Evolutionary conservation across 305 asterid genomes (phyloP).

Genomic region (Rubia balearica): DNA sequence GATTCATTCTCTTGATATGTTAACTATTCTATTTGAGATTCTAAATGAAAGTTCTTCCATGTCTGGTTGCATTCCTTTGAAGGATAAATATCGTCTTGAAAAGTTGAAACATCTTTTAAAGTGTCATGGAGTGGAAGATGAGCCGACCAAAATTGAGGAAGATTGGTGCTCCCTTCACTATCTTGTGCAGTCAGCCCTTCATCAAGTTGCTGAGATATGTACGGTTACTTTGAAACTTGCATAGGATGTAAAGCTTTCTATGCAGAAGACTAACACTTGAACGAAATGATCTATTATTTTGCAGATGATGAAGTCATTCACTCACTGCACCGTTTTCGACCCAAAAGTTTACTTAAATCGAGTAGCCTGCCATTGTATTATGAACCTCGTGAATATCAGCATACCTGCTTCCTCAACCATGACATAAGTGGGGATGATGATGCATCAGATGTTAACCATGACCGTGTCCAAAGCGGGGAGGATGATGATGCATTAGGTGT

Average conservation of each 20-base stretch:
- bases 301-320: slow-evolving; percentile 80
- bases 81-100: slow-evolving; percentile 67
- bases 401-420: slow-evolving; percentile 37
- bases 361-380: slow-evolving; percentile 43
- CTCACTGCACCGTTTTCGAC: slow-evolving; percentile 72
- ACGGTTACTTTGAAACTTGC: slow-evolving; percentile 26
- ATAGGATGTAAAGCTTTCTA: slow-evolving; percentile 8
- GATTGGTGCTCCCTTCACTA: slow-evolving; percentile 85
- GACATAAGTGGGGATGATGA: slow-evolving; percentile 28
- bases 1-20: neutral
- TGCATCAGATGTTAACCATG: slow-evolving; percentile 29
- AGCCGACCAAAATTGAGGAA: slow-evolving; percentile 50
- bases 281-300: slow-evolving; percentile 12
- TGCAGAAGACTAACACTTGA: neutral
- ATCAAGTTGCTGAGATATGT: slow-evolving; percentile 72
- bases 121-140: slow-evolving; percentile 31
- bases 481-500: slow-evolving; percentile 22
- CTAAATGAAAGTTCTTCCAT: slow-evolving; percentile 19
- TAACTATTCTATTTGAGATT: slow-evolving; percentile 6
- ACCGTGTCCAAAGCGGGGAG: slow-evolving; percentile 24
- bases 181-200: slow-evolving; percentile 75
- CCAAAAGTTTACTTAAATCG: slow-evolving; percentile 47
- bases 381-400: slow-evolving; percentile 42
- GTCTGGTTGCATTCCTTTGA: slow-evolving; percentile 21
- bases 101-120: slow-evolving; percentile 42